These are phyloP conservation scores for Hansenula anomala DNA, from an alignment of 1,139 yeast genomes.

Conservation along the genomic window DNA sequence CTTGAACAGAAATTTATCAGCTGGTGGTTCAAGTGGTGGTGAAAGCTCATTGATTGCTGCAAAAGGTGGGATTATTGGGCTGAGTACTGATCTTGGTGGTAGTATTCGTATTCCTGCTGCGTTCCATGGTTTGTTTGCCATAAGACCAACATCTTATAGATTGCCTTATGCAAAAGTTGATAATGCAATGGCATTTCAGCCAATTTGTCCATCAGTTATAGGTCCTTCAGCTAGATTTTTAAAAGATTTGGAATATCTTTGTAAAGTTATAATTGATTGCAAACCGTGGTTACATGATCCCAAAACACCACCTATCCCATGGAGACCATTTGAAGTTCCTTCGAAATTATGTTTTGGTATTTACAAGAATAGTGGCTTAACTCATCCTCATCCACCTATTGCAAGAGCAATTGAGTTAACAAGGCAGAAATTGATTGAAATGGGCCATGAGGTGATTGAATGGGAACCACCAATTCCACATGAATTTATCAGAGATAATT, in stretches of 20 bases:
- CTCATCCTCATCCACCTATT: constrained; percentile 55
- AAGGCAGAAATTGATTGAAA: constrained; percentile 24
- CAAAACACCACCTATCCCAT: constrained; percentile 44
- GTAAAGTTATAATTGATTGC: constrained; percentile 46
- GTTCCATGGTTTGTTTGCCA: constrained; percentile 48
- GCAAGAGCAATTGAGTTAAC: constrained; percentile 28
- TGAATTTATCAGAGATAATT: not conserved
- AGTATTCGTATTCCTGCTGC: constrained; percentile 54
- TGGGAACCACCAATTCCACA: constrained; percentile 17
- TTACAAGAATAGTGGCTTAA: constrained; percentile 24
- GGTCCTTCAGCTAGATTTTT: constrained; percentile 57
- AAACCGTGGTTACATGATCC: constrained; percentile 55
- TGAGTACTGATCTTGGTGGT: constrained; percentile 67
- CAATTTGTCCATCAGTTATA: constrained; percentile 47
- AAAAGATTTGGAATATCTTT: constrained; percentile 60
- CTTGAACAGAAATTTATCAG: constrained; percentile 34
- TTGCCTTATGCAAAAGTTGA: constrained; percentile 46
- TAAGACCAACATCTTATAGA: constrained; percentile 45
- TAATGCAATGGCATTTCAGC: constrained; percentile 56
- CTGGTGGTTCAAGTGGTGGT: constrained; percentile 57
- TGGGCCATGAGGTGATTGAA: constrained; percentile 33
- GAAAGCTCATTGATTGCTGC: constrained; percentile 49
- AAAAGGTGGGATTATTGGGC: constrained; percentile 44
- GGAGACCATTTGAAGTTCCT: constrained; percentile 41
- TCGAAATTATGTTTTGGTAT: constrained; percentile 35